Evolutionary conservation across 352 stramenopile genomes (phyloP), one percentile per base, ranked within the genome.

Genomic region (Pythium dissotocum): DNA sequence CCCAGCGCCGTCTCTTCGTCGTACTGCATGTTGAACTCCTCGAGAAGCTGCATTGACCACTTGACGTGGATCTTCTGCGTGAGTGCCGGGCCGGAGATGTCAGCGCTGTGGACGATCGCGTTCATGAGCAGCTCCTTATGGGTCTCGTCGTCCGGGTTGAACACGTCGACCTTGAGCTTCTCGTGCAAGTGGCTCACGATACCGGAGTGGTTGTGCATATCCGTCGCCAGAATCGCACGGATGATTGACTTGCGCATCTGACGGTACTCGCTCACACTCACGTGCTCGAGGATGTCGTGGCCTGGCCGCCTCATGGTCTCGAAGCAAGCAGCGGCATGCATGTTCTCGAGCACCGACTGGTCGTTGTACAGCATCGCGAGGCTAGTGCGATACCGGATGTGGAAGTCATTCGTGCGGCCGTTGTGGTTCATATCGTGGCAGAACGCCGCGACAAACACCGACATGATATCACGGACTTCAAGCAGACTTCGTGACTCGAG

Each of bases 401-500:
- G 85, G 62, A 97, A 97, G 67, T 91, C 85, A 76, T 97, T 97
- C 28, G 86, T 96, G 52, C 87, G 80, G 12, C 84, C 89, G 36
- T 94, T 89, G 75, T 97, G 89, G 74, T 93, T 91, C 72, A 96
- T 90, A 44, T 97, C 89, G 67, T 97, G 90, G 63, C 84, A 90
- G 61, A 96, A 89, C 1, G 87, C 82, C 1, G 83, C 83, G 32
- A 97, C 73, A 33, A 96, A 88, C 4, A 96, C 75, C 16, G 89
- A 77, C 54, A 96, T 73, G n/a, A 88, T 63, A 38, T 95, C 83
- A 6, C 74, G 69, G 8, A 63, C 63, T 16, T 89, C 76, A 18
- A 96, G 61, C 24, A 93, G 66, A 13, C 63, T 56, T 0, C 66
- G 13, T 18, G 53, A 59, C 5, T 32, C 26, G 12, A 28, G 16